phyloP scores from a whole-genome alignment of 108 stramenopile species.

The Nannochloropsis oceanica region DNA sequence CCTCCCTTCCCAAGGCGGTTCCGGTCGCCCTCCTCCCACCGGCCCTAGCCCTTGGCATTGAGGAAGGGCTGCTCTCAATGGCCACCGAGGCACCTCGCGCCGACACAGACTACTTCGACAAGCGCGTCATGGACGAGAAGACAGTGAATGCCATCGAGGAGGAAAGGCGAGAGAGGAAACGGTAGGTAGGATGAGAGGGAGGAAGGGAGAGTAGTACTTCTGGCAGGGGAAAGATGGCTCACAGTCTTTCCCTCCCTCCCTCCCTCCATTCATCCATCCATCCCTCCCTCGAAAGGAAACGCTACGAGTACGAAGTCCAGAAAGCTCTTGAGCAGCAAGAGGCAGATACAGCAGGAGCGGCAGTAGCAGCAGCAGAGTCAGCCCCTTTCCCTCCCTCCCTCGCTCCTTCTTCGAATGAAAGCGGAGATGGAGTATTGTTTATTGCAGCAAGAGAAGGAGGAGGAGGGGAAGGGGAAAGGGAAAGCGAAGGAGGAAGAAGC shows the following conservation, averaged over 20 bases:
- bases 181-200: neutral
- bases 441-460: neutral
- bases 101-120: neutral
- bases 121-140: neutral
- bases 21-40: neutral
- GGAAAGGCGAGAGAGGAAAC: neutral
- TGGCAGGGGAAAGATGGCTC: too few species aligned
- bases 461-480: neutral
- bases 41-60: neutral
- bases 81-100: neutral
- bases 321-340: too few species aligned
- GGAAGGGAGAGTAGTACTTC: neutral
- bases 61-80: neutral
- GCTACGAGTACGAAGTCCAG: too few species aligned
- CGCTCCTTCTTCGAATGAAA: too few species aligned
- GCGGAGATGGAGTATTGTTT: too few species aligned
- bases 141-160: neutral
- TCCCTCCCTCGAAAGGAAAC: neutral
- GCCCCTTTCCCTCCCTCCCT: too few species aligned
- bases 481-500: neutral
- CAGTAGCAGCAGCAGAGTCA: too few species aligned
- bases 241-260: neutral
- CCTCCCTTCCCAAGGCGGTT: neutral
- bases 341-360: too few species aligned
- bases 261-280: neutral